Conservation (phyloP, 371 early-diverging fungal species). For the Basidiobolus meristosporus region DNA sequence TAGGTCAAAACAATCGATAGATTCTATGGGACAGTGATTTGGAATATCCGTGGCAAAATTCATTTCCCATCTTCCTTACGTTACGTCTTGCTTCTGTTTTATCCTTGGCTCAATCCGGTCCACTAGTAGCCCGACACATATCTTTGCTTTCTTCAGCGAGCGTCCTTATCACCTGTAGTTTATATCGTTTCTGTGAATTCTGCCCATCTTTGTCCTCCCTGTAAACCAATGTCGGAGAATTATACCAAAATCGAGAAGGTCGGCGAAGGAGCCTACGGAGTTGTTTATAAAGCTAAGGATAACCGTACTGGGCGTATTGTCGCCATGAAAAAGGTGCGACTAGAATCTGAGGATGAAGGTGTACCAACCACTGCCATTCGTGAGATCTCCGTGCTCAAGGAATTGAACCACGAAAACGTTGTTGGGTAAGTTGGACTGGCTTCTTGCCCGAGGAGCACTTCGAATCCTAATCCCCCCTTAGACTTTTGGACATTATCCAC, state of each 20-base stretch:
- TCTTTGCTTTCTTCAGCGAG: too few relatives aligned
- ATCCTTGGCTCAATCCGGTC: too few relatives aligned
- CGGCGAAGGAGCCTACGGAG: constrained; percentile 95
- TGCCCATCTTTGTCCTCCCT: too few relatives aligned
- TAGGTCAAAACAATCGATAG: too few relatives aligned
- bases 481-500: constrained; percentile 83
- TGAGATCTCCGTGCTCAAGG: constrained; percentile 93
- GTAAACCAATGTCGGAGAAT: constrained; percentile 13
- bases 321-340: constrained; percentile 88
- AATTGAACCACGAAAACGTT: constrained; percentile 81
- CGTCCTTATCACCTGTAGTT: too few relatives aligned
- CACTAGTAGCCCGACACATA: too few relatives aligned
- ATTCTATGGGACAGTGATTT: too few relatives aligned
- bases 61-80: too few relatives aligned
- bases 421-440: constrained; percentile 31
- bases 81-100: too few relatives aligned
- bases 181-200: too few relatives aligned
- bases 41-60: too few relatives aligned
- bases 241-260: constrained; percentile 83
- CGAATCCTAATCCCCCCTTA: constrained; percentile 8
- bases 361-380: constrained; percentile 89
- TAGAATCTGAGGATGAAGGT: constrained; percentile 86
- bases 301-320: constrained; percentile 56
- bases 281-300: constrained; percentile 87
- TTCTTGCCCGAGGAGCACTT: constrained; percentile 27